These are phyloP conservation scores for Hygrophoropsis aurantiaca DNA, from an alignment of 768 basidiomycete species.

Conservation along the genomic window DNA sequence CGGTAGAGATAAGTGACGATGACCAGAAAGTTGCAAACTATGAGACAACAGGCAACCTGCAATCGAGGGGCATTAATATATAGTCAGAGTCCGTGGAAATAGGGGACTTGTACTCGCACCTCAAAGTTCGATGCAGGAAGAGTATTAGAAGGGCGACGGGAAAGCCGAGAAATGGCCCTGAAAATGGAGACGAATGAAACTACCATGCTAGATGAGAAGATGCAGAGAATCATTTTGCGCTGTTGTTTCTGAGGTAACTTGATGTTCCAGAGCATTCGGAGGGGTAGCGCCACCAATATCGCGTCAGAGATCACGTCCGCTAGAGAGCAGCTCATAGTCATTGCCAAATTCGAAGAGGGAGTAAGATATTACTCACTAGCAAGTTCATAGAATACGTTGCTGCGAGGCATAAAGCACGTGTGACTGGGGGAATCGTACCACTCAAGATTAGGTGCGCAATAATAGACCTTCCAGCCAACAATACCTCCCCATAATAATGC, in stretches of 20 bases:
- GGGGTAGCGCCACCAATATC: conserved; percentile 17
- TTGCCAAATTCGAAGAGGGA: neutral
- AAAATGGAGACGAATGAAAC: conserved; percentile 16
- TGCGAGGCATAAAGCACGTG: neutral
- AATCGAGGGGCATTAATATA: too few species aligned
- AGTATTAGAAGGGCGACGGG: neutral
- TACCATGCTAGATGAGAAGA: conserved; percentile 18
- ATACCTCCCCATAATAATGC: conserved; percentile 4
- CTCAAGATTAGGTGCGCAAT: neutral
- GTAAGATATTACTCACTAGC: neutral
- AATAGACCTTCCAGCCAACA: conserved; percentile 2
- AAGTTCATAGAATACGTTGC: neutral
- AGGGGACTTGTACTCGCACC: too few species aligned
- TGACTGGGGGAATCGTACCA: neutral
- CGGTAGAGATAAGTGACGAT: conserved; percentile 25
- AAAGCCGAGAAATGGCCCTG: conserved; percentile 10
- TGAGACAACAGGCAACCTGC: conserved; percentile 14
- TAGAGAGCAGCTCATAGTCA: neutral
- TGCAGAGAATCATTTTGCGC: conserved; percentile 21
- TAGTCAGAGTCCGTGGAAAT: too few species aligned
- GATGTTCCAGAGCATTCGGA: conserved; percentile 19
- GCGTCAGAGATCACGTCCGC: conserved; percentile 15
- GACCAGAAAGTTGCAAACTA: conserved; percentile 23
- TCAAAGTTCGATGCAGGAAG: neutral
- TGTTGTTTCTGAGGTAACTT: conserved; percentile 23